Conservation (phyloP, 768 basidiomycete species). For the Xanthoconium stramineum region DNA sequence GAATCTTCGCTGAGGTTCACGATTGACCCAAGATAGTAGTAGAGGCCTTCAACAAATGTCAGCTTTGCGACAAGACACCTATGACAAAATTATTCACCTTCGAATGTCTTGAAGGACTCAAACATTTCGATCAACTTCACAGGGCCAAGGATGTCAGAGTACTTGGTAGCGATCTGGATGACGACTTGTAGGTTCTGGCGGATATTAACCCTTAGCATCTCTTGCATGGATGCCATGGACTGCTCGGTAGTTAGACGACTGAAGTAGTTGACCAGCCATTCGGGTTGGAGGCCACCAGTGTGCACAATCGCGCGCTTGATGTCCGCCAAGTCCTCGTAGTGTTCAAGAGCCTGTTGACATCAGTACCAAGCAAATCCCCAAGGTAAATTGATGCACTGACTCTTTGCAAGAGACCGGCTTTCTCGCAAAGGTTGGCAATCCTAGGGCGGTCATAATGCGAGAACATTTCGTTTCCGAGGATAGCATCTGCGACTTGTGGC, state of each 20-base stretch:
- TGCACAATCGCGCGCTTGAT: constrained; percentile 99
- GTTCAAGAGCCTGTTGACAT: constrained; percentile 83
- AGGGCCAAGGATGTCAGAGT: constrained; percentile 95
- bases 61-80: neutral
- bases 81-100: constrained; percentile 49
- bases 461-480: constrained; percentile 99
- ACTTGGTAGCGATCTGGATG: constrained; percentile 97
- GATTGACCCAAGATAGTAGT: constrained; percentile 97
- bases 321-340: constrained; percentile 96
- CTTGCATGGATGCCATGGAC: constrained; percentile 92
- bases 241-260: constrained; percentile 96
- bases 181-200: constrained; percentile 96
- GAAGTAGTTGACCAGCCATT: constrained; percentile 99
- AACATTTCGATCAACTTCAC: constrained; percentile 99
- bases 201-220: constrained; percentile 96
- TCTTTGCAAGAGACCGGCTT: constrained; percentile 92
- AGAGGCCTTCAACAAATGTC: constrained; percentile 56
- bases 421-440: constrained; percentile 97
- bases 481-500: constrained; percentile 98
- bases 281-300: constrained; percentile 75
- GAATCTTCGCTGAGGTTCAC: constrained; percentile 96
- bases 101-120: constrained; percentile 95
- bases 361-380: constrained; percentile 1
- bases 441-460: constrained; percentile 93
- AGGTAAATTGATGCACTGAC: constrained; percentile 42